phyloP scores from a whole-genome alignment of 805 yeast genomes.

The Nakazawaea populi region DNA sequence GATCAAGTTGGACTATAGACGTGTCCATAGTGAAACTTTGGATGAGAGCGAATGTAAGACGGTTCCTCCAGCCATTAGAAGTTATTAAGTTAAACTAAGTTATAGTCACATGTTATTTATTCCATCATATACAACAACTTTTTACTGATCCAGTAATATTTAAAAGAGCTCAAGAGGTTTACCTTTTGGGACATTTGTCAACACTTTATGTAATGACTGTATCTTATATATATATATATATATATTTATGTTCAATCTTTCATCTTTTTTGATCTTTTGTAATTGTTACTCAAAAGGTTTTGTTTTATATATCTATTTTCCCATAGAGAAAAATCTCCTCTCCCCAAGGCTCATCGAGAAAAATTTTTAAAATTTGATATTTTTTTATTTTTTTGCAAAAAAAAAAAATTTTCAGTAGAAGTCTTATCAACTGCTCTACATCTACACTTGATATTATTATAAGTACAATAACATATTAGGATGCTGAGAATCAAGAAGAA shows the following conservation, averaged over 20 bases:
- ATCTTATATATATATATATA: no score
- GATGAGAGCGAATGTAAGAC: slow-evolving; percentile 91
- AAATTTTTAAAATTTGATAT: background rate
- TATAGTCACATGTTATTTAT: background rate
- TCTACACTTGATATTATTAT: no score
- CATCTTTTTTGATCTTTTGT: background rate
- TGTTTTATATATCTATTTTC: no score
- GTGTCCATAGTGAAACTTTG: slow-evolving; percentile 74
- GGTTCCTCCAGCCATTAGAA: slow-evolving; percentile 96
- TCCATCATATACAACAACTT: background rate
- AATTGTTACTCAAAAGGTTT: background rate
- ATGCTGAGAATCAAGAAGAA: slow-evolving; percentile 75
- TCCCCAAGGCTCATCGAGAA: no score
- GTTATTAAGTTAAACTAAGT: slow-evolving; percentile 45
- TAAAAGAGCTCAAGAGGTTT: background rate
- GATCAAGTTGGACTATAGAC: slow-evolving; percentile 77
- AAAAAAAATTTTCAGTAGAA: background rate
- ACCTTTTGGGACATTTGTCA: no score
- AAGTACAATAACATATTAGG: background rate
- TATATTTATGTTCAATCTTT: no score
- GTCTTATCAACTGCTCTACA: background rate
- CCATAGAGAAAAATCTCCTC: no score
- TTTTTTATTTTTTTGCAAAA: background rate
- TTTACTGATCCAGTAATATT: background rate
- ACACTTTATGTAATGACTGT: no score